These are phyloP conservation scores for Pseudonitzschia pungens DNA, from an alignment of 108 stramenopile genomes.

Conservation along the genomic window DNA sequence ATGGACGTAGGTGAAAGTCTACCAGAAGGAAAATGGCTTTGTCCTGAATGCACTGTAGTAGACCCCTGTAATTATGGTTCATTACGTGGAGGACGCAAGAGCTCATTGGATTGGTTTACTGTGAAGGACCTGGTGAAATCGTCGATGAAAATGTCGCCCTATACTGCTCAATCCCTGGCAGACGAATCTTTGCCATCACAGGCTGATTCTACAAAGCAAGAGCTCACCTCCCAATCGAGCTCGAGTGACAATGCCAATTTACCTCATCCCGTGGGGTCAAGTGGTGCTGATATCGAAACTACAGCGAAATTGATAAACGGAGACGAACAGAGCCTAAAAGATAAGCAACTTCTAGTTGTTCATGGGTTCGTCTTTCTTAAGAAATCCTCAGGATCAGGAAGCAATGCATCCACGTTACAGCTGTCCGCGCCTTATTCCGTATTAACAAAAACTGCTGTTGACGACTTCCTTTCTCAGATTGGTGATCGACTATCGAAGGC, in stretches of 20 bases:
- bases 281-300: neutral
- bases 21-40: conserved; percentile 79
- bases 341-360: conserved; percentile 27
- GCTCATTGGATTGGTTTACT: conserved; percentile 71
- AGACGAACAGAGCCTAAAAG: conserved; percentile 3
- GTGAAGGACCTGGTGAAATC: conserved; percentile 33
- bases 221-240: no score
- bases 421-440: neutral
- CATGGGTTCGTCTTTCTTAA: conserved; percentile 36
- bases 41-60: conserved; percentile 70
- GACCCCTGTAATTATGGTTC: conserved; percentile 65
- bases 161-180: neutral
- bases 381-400: neutral
- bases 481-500: conserved; percentile 7
- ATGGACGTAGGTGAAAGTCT: conserved; percentile 36
- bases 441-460: neutral
- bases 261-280: neutral
- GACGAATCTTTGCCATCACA: neutral
- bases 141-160: neutral
- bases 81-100: conserved; percentile 52
- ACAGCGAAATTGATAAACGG: neutral
- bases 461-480: neutral
- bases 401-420: neutral
- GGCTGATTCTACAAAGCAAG: neutral
- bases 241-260: no score